phyloP scores from a whole-genome alignment of 2,329 filamentous ascomycete species.

The Xylariaceae sp. region DNA sequence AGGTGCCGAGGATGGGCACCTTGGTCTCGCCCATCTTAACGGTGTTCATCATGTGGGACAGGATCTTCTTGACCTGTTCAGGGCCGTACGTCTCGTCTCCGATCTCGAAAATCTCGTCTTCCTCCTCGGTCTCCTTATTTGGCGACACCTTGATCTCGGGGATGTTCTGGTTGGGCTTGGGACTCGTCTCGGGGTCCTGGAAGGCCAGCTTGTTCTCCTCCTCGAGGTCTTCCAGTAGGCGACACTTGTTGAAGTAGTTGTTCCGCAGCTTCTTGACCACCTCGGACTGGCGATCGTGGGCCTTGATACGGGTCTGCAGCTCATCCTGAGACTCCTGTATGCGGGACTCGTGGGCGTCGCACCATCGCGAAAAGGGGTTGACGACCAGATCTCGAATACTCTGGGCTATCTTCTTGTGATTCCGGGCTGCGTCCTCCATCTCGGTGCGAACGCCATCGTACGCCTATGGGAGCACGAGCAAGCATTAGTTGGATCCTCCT shows the following conservation, averaged over 20 bases:
- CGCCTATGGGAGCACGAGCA: constrained; percentile 53
- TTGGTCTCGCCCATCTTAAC: constrained; percentile 88
- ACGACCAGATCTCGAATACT: constrained; percentile 96
- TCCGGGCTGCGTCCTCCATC: constrained; percentile 85
- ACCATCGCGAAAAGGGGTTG: constrained; percentile 90
- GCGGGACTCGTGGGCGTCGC: constrained; percentile 84
- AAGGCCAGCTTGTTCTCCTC: constrained; percentile 99
- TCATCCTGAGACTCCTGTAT: constrained; percentile 94
- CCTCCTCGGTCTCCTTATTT: constrained; percentile 53
- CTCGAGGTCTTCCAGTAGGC: constrained; percentile 89
- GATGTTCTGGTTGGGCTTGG: constrained; percentile 48
- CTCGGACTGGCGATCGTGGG: constrained; percentile 87
- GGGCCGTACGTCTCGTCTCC: constrained; percentile 80
- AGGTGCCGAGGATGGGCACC: constrained; percentile 90
- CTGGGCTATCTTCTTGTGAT: constrained; percentile 90
- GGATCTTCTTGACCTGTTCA: constrained; percentile 84
- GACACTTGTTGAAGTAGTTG: constrained; percentile 98
- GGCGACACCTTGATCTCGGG: constrained; percentile 85
- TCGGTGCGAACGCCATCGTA: constrained; percentile 89
- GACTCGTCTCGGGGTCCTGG: constrained; percentile 72
- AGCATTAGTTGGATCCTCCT: too few relatives aligned
- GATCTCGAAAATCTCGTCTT: constrained; percentile 82
- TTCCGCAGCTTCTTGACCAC: constrained; percentile 86
- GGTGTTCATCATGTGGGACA: constrained; percentile 76
- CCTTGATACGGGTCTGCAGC: constrained; percentile 81